Evolutionary conservation across 345 rosid genomes (phyloP), one percentile per base, ranked within the genome.

Genomic region (Conringia planisiliqua): DNA sequence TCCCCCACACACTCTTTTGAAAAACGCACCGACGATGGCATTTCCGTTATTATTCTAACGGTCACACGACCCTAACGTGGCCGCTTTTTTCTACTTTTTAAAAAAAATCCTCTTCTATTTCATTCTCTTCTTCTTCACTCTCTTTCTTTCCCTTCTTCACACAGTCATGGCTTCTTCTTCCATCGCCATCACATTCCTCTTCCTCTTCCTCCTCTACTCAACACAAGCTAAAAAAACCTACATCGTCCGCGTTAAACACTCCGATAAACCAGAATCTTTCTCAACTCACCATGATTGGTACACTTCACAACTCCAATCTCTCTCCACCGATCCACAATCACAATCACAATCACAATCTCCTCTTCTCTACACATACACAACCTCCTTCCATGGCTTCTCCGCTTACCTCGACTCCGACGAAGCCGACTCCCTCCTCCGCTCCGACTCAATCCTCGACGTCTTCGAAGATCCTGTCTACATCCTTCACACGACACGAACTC

Each of bases 401-500:
- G 93, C 94, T 62, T 79, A 77, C 7, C 96, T 93, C 14, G 78
- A 82, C 56, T 73, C 86, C 1, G 66, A 71, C 10, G 83, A 91
- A 79, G 97, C 80, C 3, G 83, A 85, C 1, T 4, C 79, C 2
- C 91, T 93, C 13, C 85, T 83, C 20, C 36, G 63, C 12, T 87
- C 84, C 10, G 74, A 84, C 3, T 76, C 81, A 3, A 88, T 93
- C 43, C 79, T 93, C 44, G 94, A 86, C 22, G 83, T 93, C 38
- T 88, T 85, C 62, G 92, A 88, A 66, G 98, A 93, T 55, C 74
- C 85, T 0, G 32, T 88, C 6, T 93, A 93, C 82, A 14, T 82
- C 18, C 98, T 91, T 27, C 95, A 91, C 78, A 94, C 95, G 6
- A 93, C 98, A 24, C 87, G 90, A 10, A 76, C 90, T 22, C 98